Conservation (phyloP, 148 eudicot species). For the Vaccinium myrtillus region DNA sequence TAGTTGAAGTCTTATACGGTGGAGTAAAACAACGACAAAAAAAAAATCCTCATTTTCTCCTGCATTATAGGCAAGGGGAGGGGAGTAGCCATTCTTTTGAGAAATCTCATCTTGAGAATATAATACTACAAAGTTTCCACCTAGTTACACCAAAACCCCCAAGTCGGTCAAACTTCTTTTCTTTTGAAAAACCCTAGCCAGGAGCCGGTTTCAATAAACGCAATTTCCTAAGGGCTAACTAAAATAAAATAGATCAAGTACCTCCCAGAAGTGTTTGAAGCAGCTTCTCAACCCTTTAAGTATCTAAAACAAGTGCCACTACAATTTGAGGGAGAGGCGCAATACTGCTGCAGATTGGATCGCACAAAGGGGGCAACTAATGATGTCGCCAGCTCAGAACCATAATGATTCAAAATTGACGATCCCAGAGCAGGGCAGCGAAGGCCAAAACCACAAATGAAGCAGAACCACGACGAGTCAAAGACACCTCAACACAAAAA, state of each 20-base stretch:
- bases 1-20: not conserved
- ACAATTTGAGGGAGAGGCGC: slow-evolving; percentile 41
- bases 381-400: slow-evolving; percentile 59
- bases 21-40: not conserved
- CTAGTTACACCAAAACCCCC: not conserved
- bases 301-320: slow-evolving; percentile 39
- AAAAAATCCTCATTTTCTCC: not conserved
- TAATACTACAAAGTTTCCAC: too few relatives aligned
- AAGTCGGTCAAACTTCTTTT: too few relatives aligned
- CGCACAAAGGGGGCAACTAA: slow-evolving; percentile 47
- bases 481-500: slow-evolving; percentile 81
- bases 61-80: not conserved
- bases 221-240: not conserved
- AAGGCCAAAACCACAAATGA: slow-evolving; percentile 56
- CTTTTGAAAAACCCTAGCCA: not conserved
- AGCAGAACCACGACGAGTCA: slow-evolving; percentile 37
- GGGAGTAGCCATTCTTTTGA: not conserved
- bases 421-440: slow-evolving; percentile 62
- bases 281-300: slow-evolving; percentile 42
- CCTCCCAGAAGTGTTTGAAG: slow-evolving; percentile 57
- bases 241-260: slow-evolving; percentile 30
- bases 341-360: slow-evolving; percentile 48
- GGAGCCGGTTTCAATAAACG: not conserved
- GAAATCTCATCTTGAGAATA: not conserved
- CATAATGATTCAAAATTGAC: slow-evolving; percentile 63